Evolutionary conservation across 495 filamentous ascomycete species (phyloP).

Genomic region (Penicillium lagena): DNA sequence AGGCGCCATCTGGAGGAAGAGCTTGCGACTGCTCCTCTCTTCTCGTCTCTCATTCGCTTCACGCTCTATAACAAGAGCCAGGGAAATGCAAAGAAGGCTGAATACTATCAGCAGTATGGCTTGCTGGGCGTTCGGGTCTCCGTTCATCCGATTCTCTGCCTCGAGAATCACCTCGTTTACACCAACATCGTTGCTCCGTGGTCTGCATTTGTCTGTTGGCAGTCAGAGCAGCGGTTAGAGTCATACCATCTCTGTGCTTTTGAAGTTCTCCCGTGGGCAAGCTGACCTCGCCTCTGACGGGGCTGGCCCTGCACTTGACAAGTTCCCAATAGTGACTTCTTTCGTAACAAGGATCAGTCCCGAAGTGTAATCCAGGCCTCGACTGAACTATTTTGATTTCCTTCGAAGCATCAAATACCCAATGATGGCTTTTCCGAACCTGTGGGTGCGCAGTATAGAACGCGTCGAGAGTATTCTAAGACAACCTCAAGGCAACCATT

Average conservation of each 20-base stretch:
- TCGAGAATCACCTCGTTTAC: not conserved
- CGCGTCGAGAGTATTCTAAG: no score
- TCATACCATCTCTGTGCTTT: constrained; percentile 60
- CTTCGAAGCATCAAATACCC: constrained; percentile 17
- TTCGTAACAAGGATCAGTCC: no score
- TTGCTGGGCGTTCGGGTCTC: not conserved
- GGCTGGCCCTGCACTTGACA: constrained; percentile 62
- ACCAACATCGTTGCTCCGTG: constrained; percentile 7
- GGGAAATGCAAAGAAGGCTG: not conserved
- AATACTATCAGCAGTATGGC: not conserved
- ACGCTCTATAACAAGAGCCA: not conserved
- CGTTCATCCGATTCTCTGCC: not conserved
- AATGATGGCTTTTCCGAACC: no score
- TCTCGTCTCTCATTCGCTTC: not conserved
- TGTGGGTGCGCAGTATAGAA: no score
- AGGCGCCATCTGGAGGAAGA: not conserved
- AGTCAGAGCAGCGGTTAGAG: constrained; percentile 70
- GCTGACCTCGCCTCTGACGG: constrained; percentile 48
- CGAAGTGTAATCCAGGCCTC: constrained; percentile 22
- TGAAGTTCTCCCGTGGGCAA: constrained; percentile 42
- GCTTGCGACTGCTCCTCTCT: not conserved
- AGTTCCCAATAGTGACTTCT: constrained; percentile 28
- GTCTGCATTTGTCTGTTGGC: constrained; percentile 67
- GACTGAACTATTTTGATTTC: constrained; percentile 34
- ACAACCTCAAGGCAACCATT: no score